Percentiles rank a stretch among this genome's conserved stretches.
Evolutionary conservation across 2,329 filamentous ascomycete species (phyloP).

Genomic region (Pseudopithomyces maydicus): DNA sequence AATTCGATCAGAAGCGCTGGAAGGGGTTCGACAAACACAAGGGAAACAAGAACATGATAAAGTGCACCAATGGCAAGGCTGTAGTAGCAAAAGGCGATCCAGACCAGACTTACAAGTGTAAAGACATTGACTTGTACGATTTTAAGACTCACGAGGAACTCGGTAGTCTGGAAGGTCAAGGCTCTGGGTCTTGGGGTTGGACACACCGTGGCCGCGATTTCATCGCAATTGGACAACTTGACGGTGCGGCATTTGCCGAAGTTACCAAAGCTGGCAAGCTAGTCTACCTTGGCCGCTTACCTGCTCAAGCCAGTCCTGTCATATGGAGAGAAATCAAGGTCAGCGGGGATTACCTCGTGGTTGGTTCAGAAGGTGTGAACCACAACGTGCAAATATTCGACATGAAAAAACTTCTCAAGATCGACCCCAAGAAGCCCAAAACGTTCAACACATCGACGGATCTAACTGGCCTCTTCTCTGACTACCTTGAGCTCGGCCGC

Average conservation of each 20-base stretch:
- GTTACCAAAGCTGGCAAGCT: conserved; percentile 55
- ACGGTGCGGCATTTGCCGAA: conserved; percentile 61
- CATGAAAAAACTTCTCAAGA: conserved; percentile 50
- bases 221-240: conserved; percentile 60
- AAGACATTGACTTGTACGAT: conserved; percentile 59
- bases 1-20: conserved; percentile 38
- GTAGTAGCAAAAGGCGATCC: conserved; percentile 45
- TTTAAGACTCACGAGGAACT: conserved; percentile 62
- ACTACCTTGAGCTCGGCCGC: conserved; percentile 24
- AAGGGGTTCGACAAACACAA: conserved; percentile 37
- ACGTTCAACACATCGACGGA: conserved; percentile 36
- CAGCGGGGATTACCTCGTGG: conserved; percentile 47
- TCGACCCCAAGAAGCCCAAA: conserved; percentile 38
- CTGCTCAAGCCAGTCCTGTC: conserved; percentile 50
- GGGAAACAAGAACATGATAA: conserved; percentile 31
- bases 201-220: conserved; percentile 59
- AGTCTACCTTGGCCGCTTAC: conserved; percentile 59
- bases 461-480: conserved; percentile 32
- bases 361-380: conserved; percentile 46
- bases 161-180: conserved; percentile 51
- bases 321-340: conserved; percentile 60
- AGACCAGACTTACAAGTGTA: conserved; percentile 49
- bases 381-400: conserved; percentile 68
- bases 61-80: conserved; percentile 42
- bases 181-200: conserved; percentile 60